A percentile compares a stretch with the other conserved stretches of the same genome.
These are phyloP conservation scores for Phylloporus scabripes DNA, from an alignment of 768 basidiomycete species.

Conservation along the genomic window DNA sequence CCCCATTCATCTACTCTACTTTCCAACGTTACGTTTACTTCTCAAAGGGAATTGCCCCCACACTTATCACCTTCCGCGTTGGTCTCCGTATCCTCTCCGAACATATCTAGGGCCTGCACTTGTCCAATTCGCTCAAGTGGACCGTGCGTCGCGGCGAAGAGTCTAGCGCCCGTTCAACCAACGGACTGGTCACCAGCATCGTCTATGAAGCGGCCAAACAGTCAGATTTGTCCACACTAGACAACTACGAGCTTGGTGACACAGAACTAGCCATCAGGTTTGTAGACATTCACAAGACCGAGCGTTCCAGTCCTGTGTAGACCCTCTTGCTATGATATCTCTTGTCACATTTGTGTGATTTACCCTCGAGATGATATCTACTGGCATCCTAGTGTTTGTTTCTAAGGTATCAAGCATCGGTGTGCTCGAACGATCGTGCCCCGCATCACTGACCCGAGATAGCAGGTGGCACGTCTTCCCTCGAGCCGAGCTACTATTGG, in stretches of 20 bases:
- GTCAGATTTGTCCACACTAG: neutral
- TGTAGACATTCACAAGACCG: too few species aligned
- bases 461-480: too few species aligned
- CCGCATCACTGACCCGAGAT: too few species aligned
- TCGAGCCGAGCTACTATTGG: too few species aligned
- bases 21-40: neutral
- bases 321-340: too few species aligned
- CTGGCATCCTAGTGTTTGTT: too few species aligned
- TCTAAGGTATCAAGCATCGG: too few species aligned
- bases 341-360: neutral
- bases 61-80: constrained; percentile 31
- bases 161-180: constrained; percentile 13
- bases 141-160: constrained; percentile 7
- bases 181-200: constrained; percentile 8
- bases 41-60: constrained; percentile 31
- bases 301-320: too few species aligned
- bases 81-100: too few species aligned
- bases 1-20: neutral
- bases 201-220: constrained; percentile 18
- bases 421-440: too few species aligned
- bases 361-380: neutral
- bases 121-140: constrained; percentile 24
- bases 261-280: too few species aligned
- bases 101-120: constrained; percentile 2
- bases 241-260: neutral